Base-by-base conservation (phyloP, 768 basidiomycete genomes). In the Leccinum variicolor region DNA sequence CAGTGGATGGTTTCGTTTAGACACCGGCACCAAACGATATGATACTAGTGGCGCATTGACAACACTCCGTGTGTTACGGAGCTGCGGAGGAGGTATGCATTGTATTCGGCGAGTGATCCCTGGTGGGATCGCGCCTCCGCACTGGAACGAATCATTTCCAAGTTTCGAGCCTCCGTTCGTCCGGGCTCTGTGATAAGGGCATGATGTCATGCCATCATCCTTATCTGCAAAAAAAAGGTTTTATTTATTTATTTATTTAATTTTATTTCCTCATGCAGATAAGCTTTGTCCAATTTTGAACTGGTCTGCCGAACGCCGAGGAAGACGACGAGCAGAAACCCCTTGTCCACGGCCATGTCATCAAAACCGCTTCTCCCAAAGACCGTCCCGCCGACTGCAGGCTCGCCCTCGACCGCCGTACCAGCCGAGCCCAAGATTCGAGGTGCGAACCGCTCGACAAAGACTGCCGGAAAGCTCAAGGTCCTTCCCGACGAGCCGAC, bases 401-500 rank as follows among this genome's bases (percentile, higher is more conserved):
- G 11, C 31, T n/a, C 58, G 26, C 55, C 65, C 9, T 33, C 62
- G 29, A 51, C 55, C 1, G 41, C 49, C 1, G 41, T 19, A 43
- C 62, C 50, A 4, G 63, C 36, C 7, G 85, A 87, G 59, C 70
- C 76, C 11, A 90, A 88, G 64, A 74, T 79, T 21, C 80, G 89
- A 53, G 88, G 89, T 0, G 88, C 89, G 14, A 90, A 90, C 64
- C 79, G 90, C 62, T 85, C 88, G 19, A 90, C 90, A 1, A 92
- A 92, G 68, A 83, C 87, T 9, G 86, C 87, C 13, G 90, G 90
- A 46, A 94, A 94, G 70, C 83, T 94, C 62, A 93, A 94, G 68
- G 90, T 94, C 15, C 79, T 94, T 29, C 92, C 92, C 50, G 92
- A 94, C 67, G 87, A 93, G 66, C 90, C 88, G 6, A 87, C 90